These are phyloP conservation scores for Pythium phragmiticola DNA, from an alignment of 352 stramenopile genomes.

Conservation along the genomic window DNA sequence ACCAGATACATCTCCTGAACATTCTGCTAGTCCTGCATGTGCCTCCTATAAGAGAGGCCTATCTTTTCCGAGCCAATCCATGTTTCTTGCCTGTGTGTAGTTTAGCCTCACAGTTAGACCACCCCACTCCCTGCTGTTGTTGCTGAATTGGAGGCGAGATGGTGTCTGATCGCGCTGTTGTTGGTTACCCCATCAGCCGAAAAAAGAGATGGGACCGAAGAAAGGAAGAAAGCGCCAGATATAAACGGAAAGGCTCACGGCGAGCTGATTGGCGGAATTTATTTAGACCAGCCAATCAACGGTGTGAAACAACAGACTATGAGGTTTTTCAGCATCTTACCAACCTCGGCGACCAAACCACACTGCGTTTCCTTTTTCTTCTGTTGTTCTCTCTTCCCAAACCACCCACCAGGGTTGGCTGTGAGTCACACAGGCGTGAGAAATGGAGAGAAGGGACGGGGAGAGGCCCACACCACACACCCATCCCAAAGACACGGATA, in stretches of 20 bases:
- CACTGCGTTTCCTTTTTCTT: slow-evolving; percentile 26
- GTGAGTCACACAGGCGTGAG: slow-evolving; percentile 6
- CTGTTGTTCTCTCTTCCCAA: slow-evolving; percentile 20
- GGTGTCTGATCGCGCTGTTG: slow-evolving; percentile 28
- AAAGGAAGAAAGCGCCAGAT: slow-evolving; percentile 43
- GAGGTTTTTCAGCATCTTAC: slow-evolving; percentile 34
- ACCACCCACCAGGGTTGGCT: background rate
- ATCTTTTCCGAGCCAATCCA: slow-evolving; percentile 28
- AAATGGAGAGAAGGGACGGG: slow-evolving; percentile 25
- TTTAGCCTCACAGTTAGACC: slow-evolving; percentile 29
- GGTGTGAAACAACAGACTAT: background rate
- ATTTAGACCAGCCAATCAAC: slow-evolving; percentile 30
- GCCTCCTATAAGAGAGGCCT: background rate
- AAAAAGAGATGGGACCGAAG: slow-evolving; percentile 36
- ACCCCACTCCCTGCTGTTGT: slow-evolving; percentile 21
- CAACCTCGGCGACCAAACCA: slow-evolving; percentile 9
- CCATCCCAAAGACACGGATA: slow-evolving; percentile 8
- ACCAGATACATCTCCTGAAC: background rate
- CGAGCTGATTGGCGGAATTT: slow-evolving; percentile 37
- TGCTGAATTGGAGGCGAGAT: slow-evolving; percentile 36
- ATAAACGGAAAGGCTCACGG: slow-evolving; percentile 28
- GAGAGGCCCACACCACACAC: background rate
- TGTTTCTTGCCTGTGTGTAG: slow-evolving; percentile 16
- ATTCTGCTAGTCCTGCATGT: background rate
- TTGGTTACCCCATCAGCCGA: slow-evolving; percentile 35